A percentile compares a stretch with the other conserved stretches of the same genome.
These are phyloP conservation scores for Fusarium odoratissimum DNA, from an alignment of 2,329 filamentous ascomycete genomes.

Conservation along the genomic window DNA sequence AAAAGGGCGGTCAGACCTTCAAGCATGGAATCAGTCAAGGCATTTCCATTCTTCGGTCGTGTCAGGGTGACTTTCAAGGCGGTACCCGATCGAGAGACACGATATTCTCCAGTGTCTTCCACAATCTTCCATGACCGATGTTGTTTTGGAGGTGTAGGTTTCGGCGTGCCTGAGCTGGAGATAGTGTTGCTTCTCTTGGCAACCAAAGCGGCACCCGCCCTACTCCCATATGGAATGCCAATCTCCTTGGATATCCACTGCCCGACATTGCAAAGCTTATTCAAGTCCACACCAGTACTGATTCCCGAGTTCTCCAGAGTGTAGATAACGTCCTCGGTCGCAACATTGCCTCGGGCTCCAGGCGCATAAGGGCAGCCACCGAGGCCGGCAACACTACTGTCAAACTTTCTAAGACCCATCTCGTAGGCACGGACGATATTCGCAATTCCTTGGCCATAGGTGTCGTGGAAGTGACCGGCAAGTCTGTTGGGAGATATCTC, in stretches of 20 bases:
- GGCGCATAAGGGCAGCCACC: background rate
- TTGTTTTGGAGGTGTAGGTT: background rate
- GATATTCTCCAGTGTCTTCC: background rate
- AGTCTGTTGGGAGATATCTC: background rate
- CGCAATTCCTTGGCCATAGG: background rate
- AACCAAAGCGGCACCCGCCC: background rate
- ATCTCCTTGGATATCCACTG: background rate
- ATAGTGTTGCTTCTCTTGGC: too few relatives aligned
- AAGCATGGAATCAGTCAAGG: background rate
- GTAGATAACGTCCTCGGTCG: background rate
- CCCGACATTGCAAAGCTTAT: background rate
- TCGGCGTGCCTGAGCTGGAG: too few relatives aligned
- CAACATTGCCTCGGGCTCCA: background rate
- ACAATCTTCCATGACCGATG: background rate
- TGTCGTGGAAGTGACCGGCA: background rate
- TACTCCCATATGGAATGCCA: background rate
- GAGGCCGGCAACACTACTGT: background rate
- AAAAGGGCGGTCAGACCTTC: background rate
- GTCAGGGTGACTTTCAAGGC: background rate
- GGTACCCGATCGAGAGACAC: background rate
- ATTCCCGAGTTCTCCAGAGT: background rate
- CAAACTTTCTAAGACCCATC: background rate
- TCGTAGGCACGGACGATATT: background rate
- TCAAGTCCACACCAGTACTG: background rate
- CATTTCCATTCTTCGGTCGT: background rate